Evolutionary conservation across 2,329 filamentous ascomycete genomes (phyloP), one percentile per base, ranked within the genome.

Genomic region (Dactylellina leptospora): DNA sequence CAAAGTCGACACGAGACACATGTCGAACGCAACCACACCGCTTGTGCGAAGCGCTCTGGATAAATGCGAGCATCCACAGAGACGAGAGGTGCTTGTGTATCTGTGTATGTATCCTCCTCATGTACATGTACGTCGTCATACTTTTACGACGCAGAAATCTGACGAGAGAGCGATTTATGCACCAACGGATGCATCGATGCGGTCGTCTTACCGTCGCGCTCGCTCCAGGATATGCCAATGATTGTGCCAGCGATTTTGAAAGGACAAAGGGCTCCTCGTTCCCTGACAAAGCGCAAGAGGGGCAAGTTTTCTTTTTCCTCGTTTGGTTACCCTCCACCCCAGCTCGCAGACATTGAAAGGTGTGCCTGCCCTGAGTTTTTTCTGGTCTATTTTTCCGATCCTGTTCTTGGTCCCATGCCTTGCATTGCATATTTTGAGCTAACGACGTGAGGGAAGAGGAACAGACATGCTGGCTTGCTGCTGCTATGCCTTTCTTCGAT

Each of bases 381-480:
- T 58, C 64, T 70, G 45, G 55, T 61, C 56, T 60, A 55, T 61
- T 70, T 70, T 70, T 60, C 56, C 56, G 45, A 62, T 62, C 64
- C 56, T 55, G 60, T 63, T 59, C 66, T 72, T 60, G 54, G 48
- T 47, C 56, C 68, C 68, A 36, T 66, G 53, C 59, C 61, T 64
- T 63, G 68, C 68, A 72, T 72, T 63, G 59, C 68, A 72, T 72
- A 64, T 59, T 72, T 63, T 50, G 40, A 72, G 68, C 68, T 72
- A 72, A 59, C 53, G 68, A 58, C 53, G 68, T 59, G 59, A 72
- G 59, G 68, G 68, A 64, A 72, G 68, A 68, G 62, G 54, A 59
- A 60, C 54, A 54, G 45, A 58, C 61, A 40, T 68, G 62, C 62
- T 68, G 54, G 62, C 62, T 68, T 56, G 62, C 62, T 45, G 42